Conservation (phyloP, 2,329 filamentous ascomycete genomes). For the Fusarium virguliforme region DNA sequence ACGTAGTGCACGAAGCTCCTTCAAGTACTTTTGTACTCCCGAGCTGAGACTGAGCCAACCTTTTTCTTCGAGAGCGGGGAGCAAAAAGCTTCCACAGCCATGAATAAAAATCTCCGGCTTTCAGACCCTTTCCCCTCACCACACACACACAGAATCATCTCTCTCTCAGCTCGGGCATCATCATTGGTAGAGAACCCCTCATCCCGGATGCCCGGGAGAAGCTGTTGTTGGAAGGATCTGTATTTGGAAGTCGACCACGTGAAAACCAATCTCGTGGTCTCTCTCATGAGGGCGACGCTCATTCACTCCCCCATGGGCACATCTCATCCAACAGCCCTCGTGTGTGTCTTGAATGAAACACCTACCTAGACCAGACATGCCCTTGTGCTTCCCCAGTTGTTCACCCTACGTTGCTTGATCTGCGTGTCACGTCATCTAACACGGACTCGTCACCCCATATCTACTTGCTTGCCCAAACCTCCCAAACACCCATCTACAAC, state of each 20-base stretch:
- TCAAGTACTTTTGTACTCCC: neutral
- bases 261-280: neutral
- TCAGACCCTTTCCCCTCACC: neutral
- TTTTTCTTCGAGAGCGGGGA: constrained; percentile 1
- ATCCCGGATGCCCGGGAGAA: constrained; percentile 16
- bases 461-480: neutral
- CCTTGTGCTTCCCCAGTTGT: neutral
- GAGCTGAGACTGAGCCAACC: neutral
- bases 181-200: constrained; percentile 40
- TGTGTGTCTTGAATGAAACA: constrained; percentile 3
- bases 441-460: neutral
- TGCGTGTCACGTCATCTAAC: constrained; percentile 6
- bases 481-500: neutral
- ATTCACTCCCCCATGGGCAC: neutral
- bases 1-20: neutral
- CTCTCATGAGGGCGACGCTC: constrained; percentile 1
- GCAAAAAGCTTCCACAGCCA: constrained; percentile 8
- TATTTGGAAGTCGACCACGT: constrained; percentile 26
- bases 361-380: neutral
- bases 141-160: constrained; percentile 17
- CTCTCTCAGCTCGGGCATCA: constrained; percentile 24
- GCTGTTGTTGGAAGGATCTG: constrained; percentile 28
- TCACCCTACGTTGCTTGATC: constrained; percentile 11
- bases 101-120: neutral
- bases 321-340: neutral